Base-by-base conservation (phyloP, 1,284 basidiomycete genomes). In the Ustilago xerochloae region DNA sequence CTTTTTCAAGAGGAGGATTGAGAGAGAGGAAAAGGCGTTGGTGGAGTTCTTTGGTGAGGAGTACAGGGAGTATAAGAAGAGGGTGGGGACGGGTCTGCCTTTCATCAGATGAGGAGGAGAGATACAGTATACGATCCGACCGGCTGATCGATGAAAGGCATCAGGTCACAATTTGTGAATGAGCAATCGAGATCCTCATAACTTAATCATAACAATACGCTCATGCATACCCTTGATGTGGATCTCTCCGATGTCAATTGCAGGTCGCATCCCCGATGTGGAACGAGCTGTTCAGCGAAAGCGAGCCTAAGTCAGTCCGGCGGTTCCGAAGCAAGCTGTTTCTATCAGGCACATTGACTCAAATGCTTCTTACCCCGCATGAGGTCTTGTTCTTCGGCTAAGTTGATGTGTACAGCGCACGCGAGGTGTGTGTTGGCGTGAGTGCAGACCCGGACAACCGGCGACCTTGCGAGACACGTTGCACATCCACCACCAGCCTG, bases 1-100 rank as follows among this genome's bases (percentile, higher is more conserved):
- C 50, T 99, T 99, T 87, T 99, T 99, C 85, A 89, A 90, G 56
- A 81, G 87, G 54, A 89, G 97, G 16, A 97, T 93, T 29, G 46
- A 78, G 92, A 92, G 86, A 43, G 93, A 96, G 82, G 93, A 96
- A 80, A 82, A 79, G 32, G 88, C 88, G 51, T 87, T 96, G 45
- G 85, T 92, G 47, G 87, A 86, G 45, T 96, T 95, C 87, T 96
- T 96, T 75, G 93, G 93, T 1, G 85, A 91, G 20, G 89, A 90
- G 41, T 96, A 96, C 78, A 85, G 88, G 38, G 80, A 87, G 49
- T 96, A 94, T 85, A 87, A 89, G 51, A 86, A 87, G 32, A 85
- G 87, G 13, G 92, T 93, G 6, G 89, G 90, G 12, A 91, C 91
- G 0, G 88, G 87, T 76, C 90, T 96, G 15, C 92, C 80, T 6